A percentile compares a stretch with the other conserved stretches of the same genome.
These are phyloP conservation scores for Trypanosoma avium DNA, from an alignment of 208 protist species.

Conservation along the genomic window DNA sequence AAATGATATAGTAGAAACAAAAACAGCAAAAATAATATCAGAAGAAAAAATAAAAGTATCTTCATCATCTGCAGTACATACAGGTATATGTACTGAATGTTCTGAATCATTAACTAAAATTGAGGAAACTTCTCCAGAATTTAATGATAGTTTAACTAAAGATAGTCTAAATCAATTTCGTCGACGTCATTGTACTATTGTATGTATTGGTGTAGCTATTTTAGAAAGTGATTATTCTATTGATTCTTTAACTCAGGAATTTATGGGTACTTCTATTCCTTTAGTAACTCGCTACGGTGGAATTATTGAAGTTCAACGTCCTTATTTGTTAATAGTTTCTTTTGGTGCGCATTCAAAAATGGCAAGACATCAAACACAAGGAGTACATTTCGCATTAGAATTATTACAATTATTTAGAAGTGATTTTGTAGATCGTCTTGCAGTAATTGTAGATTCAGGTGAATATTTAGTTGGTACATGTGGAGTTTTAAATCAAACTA, in stretches of 20 bases:
- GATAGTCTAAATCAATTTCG: slow-evolving; percentile 48
- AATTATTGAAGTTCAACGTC: slow-evolving; percentile 54
- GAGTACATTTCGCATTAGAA: slow-evolving; percentile 49
- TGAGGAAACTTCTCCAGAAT: slow-evolving; percentile 9
- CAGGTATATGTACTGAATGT: slow-evolving; percentile 6
- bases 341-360: slow-evolving; percentile 56
- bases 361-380: slow-evolving; percentile 59
- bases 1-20: too few species aligned
- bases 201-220: slow-evolving; percentile 10
- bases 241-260: slow-evolving; percentile 30
- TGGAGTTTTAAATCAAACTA: slow-evolving; percentile 38
- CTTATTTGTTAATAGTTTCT: slow-evolving; percentile 42
- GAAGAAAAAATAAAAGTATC: too few species aligned
- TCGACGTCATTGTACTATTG: slow-evolving; percentile 49
- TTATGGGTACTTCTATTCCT: slow-evolving; percentile 46
- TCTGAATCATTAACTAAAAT: neutral
- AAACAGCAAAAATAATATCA: too few species aligned
- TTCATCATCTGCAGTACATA: too few species aligned
- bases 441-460: slow-evolving; percentile 52
- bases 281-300: slow-evolving; percentile 48
- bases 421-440: slow-evolving; percentile 30
- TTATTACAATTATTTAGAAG: slow-evolving; percentile 24
- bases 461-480: slow-evolving; percentile 74
- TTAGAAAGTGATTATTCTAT: neutral
- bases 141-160: slow-evolving; percentile 38